Percentiles rank a stretch among this genome's conserved stretches.
These are phyloP conservation scores for Micromonas pusilla DNA, from an alignment of 139 green algal genomes.

Conservation along the genomic window DNA sequence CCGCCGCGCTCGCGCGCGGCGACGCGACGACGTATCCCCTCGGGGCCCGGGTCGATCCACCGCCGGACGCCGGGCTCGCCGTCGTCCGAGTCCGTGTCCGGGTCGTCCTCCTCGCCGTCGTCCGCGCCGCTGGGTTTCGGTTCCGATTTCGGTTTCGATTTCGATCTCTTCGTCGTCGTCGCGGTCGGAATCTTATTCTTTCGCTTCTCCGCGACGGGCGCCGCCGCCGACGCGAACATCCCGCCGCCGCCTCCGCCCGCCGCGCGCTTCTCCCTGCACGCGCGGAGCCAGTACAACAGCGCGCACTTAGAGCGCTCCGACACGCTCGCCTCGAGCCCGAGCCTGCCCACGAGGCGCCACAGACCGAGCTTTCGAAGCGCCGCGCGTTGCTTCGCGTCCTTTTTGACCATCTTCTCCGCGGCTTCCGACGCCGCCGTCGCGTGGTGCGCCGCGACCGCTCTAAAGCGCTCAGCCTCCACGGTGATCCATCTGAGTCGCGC, in stretches of 20 bases:
- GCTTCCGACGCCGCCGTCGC: too few species aligned
- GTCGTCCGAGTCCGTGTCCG: background rate
- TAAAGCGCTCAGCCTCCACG: too few species aligned
- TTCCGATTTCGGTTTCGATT: too few species aligned
- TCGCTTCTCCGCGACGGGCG: too few species aligned
- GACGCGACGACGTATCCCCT: background rate
- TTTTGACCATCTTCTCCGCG: too few species aligned
- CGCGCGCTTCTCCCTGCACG: background rate
- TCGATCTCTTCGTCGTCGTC: too few species aligned
- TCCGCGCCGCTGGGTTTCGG: too few species aligned
- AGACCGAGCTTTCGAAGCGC: background rate
- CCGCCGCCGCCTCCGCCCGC: background rate
- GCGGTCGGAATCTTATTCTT: too few species aligned
- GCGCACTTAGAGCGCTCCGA: background rate
- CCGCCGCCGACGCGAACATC: background rate
- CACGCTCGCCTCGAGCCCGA: background rate
- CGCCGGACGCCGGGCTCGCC: background rate
- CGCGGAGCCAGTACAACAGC: background rate
- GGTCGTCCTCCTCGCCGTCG: background rate
- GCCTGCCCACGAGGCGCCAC: background rate
- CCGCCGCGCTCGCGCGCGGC: background rate
- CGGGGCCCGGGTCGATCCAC: background rate
- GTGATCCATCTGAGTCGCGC: too few species aligned
- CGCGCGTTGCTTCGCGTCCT: background rate
- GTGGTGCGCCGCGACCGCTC: too few species aligned